Evolutionary conservation across 176 grass and related monocot genomes (phyloP), one percentile per base, ranked within the genome.

Genomic region (Oryza australiensis): DNA sequence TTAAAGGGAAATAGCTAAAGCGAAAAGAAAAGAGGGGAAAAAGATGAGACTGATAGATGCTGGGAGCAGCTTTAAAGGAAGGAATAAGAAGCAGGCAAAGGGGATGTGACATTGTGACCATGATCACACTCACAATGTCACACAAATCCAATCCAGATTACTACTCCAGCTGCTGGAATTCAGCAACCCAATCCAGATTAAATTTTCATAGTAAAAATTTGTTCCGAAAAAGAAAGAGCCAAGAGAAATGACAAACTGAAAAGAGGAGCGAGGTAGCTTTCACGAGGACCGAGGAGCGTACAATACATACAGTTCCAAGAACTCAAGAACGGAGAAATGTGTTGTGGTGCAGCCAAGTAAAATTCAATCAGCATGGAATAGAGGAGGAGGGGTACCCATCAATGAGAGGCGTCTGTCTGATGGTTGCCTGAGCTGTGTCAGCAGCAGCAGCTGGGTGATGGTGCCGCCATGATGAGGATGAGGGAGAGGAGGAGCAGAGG

Each of bases 21-120:
- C 35, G 23, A 30, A 46, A 1, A 2, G 10, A 24, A 23, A 49
- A 53, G 49, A 22, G 35, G 8, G 8, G 11, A 26, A 83, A 60
- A 84, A 84, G 82, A 72, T 5, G 80, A 46, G 27, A 33, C 0
- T 18, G 70, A 43, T 65, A 72, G 82, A 89, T 66, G 87, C 62
- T 86, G 64, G 65, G 77, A 23, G 76, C 62, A 90, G 74, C 79
- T 79, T 90, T 90, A 86, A 75, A 78, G 64, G 88, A 86, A 83
- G 88, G 88, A 86, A 86, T 86, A 78, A 86, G 88, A 90, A 90
- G 87, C 53, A 64, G 68, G 62, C 60, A 15, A 86, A 86, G 45
- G 10, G 37, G 12, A 28, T 15, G 35, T 32, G 73, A 67, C 43
- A 60, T 60, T 24, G n/a, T 24, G 3, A 11, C 7, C 55, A 60